These are phyloP conservation scores for Blastobotrys robertii DNA, from an alignment of 805 yeast species.

Conservation along the genomic window DNA sequence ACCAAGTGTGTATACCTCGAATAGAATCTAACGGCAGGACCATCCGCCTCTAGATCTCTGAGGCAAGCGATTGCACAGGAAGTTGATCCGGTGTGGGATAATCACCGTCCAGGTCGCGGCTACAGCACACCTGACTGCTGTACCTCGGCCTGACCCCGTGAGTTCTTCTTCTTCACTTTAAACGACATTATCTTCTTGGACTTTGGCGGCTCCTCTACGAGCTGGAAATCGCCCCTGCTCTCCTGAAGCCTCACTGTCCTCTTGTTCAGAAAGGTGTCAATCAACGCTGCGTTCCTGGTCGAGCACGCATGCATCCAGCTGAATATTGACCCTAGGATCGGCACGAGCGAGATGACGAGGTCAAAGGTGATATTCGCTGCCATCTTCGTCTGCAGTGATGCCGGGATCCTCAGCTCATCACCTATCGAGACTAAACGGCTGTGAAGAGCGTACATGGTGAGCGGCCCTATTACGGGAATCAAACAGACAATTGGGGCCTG, in stretches of 20 bases:
- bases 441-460: constrained; percentile 71
- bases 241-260: constrained; percentile 15
- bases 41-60: no score
- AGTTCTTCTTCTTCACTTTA: not conserved
- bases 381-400: constrained; percentile 52
- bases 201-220: constrained; percentile 7
- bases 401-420: constrained; percentile 49
- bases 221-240: constrained; percentile 11
- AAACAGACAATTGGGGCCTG: constrained; percentile 63
- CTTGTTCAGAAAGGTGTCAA: constrained; percentile 41
- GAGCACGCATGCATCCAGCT: constrained; percentile 81
- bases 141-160: not conserved
- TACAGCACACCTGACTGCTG: constrained; percentile 1
- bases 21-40: no score
- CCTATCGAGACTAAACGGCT: constrained; percentile 56
- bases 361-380: constrained; percentile 70
- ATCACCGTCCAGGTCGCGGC: no score
- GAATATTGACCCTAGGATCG: constrained; percentile 67
- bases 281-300: constrained; percentile 77
- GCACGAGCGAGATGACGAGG: constrained; percentile 64
- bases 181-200: not conserved
- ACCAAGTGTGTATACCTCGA: no score
- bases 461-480: constrained; percentile 79
- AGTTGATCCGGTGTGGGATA: no score
- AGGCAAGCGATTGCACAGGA: no score